Percentiles rank a stretch among this genome's conserved stretches.
Evolutionary conservation across 2,329 filamentous ascomycete genomes (phyloP).

Genomic region (Biscogniauxia sp.): DNA sequence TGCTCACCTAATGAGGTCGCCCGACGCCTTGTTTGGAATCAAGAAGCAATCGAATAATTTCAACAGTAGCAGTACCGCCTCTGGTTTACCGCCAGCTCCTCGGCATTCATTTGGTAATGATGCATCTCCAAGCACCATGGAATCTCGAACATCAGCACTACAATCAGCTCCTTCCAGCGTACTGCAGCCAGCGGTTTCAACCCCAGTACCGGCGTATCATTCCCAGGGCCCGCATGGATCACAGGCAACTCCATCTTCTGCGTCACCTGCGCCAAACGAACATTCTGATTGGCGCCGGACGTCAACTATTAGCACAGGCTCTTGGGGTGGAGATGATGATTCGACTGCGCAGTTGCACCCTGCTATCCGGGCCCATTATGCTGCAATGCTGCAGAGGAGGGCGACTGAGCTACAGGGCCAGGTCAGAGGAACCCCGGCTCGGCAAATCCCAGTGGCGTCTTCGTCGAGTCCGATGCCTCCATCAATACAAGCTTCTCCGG

Average conservation of each 20-base stretch:
- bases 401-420: conserved; percentile 14
- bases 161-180: conserved; percentile 1
- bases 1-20: conserved; percentile 44
- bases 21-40: conserved; percentile 36
- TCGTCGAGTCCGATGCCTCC: conserved; percentile 1
- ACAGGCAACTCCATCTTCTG: conserved; percentile 5
- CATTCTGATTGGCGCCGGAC: conserved; percentile 6
- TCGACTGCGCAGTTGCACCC: conserved; percentile 27
- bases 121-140: conserved; percentile 1
- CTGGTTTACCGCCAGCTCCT: conserved; percentile 11
- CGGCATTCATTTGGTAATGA: conserved; percentile 16
- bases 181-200: not conserved
- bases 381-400: conserved; percentile 27
- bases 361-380: conserved; percentile 32
- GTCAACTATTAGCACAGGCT: conserved; percentile 3
- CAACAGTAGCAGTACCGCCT: conserved; percentile 3
- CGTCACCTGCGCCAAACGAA: conserved; percentile 2
- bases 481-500: not conserved
- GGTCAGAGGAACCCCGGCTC: not conserved
- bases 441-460: not conserved
- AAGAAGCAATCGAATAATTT: conserved; percentile 24
- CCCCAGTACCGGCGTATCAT: not conserved
- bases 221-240: not conserved
- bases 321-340: conserved; percentile 13
- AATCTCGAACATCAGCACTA: conserved; percentile 1